Evolutionary conservation across 768 basidiomycete genomes (phyloP).

Genomic region (Boletus rubroflammeus): DNA sequence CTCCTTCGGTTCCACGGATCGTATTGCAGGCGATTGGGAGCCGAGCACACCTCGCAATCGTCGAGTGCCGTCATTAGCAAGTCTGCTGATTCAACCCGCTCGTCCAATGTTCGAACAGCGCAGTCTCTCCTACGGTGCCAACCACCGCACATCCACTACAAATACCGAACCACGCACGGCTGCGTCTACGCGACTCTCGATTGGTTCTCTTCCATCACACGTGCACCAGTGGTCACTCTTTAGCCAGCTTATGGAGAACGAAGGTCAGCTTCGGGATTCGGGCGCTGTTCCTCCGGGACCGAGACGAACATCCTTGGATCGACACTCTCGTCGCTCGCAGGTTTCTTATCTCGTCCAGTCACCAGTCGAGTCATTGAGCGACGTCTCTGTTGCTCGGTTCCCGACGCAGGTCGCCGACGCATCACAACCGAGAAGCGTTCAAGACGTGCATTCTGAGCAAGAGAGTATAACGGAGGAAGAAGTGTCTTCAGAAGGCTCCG

Average conservation of each 20-base stretch:
- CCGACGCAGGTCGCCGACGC: not conserved
- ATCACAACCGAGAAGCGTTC: not conserved
- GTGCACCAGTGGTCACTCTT: conserved; percentile 62
- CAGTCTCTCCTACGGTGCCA: conserved; percentile 6
- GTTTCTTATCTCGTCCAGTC: conserved; percentile 1
- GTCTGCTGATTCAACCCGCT: not conserved
- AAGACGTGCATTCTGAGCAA: not conserved
- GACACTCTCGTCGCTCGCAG: not conserved
- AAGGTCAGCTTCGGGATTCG: conserved; percentile 38
- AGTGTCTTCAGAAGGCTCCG: conserved; percentile 12
- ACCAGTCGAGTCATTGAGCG: not conserved
- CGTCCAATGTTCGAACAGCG: conserved; percentile 9
- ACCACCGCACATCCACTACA: not conserved
- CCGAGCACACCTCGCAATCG: conserved; percentile 14
- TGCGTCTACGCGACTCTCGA: conserved; percentile 7
- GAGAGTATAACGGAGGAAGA: conserved; percentile 7
- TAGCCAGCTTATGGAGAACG: conserved; percentile 68
- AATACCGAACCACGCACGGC: conserved; percentile 17
- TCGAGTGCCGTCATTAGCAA: conserved; percentile 17
- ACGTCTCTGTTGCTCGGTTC: not conserved
- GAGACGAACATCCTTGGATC: conserved; percentile 6
- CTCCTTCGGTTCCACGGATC: conserved; percentile 29
- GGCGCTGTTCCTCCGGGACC: not conserved
- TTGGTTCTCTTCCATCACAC: conserved; percentile 14
- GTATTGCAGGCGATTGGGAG: conserved; percentile 6